Evolutionary conservation across 495 filamentous ascomycete species (phyloP).

Genomic region (Margaritispora aquatica): DNA sequence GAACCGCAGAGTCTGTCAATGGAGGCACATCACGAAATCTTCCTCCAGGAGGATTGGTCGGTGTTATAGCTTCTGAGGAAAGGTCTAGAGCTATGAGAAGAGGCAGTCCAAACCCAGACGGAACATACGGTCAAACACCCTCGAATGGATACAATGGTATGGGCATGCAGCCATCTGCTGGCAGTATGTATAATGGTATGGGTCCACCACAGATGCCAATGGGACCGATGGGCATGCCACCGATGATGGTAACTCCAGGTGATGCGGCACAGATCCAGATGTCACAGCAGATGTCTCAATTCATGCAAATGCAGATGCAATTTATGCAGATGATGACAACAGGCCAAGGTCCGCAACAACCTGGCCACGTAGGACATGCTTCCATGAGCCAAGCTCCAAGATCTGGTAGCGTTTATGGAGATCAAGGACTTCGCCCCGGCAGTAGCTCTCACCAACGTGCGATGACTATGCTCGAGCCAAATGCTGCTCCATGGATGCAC

Average conservation of each 20-base stretch:
- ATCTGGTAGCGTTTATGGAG: slow-evolving; percentile 26
- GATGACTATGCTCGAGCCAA: slow-evolving; percentile 78
- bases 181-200: slow-evolving; percentile 31
- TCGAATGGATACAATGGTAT: slow-evolving; percentile 29
- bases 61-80: slow-evolving; percentile 87
- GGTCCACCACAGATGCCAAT: slow-evolving; percentile 33
- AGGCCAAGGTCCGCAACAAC: slow-evolving; percentile 26
- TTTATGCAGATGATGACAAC: slow-evolving; percentile 74
- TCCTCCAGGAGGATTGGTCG: slow-evolving; percentile 69
- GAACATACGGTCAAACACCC: slow-evolving; percentile 28
- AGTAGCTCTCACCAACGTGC: slow-evolving; percentile 45
- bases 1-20: slow-evolving; percentile 38
- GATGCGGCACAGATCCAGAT: slow-evolving; percentile 80
- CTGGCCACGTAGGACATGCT: slow-evolving; percentile 23
- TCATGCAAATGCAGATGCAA: slow-evolving; percentile 94
- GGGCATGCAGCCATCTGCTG: slow-evolving; percentile 22
- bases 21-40: slow-evolving; percentile 32
- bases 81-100: slow-evolving; percentile 67
- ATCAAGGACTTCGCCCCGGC: slow-evolving; percentile 19
- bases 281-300: slow-evolving; percentile 79
- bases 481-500: slow-evolving; percentile 43
- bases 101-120: slow-evolving; percentile 66
- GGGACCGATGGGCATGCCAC: slow-evolving; percentile 34
- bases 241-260: slow-evolving; percentile 49
- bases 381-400: slow-evolving; percentile 18